These are phyloP conservation scores for Moringa oleifera DNA, from an alignment of 345 rosid genomes.

Conservation along the genomic window DNA sequence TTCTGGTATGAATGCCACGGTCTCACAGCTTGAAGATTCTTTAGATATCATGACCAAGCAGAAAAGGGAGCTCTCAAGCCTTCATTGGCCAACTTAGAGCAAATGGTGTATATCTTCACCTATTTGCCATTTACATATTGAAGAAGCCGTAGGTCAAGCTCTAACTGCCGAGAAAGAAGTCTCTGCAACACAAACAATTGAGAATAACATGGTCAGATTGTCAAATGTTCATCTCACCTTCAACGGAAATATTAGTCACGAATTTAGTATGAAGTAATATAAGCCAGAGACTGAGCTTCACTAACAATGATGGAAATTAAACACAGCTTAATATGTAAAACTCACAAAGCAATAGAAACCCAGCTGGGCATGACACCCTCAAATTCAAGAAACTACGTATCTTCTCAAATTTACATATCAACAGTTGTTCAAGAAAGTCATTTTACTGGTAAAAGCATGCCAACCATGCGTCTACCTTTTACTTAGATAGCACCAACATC, in stretches of 20 bases:
- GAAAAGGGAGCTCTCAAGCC: too few species aligned
- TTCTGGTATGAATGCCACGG: too few species aligned
- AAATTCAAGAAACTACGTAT: neutral
- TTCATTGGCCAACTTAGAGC: too few species aligned
- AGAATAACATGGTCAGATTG: neutral
- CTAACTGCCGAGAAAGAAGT: conserved; percentile 64
- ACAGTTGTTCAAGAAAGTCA: too few species aligned
- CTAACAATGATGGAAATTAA: neutral
- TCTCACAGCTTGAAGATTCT: too few species aligned
- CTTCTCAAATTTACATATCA: too few species aligned
- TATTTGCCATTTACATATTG: conserved; percentile 64
- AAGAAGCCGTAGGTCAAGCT: conserved; percentile 70
- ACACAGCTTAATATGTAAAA: neutral
- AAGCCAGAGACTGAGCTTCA: neutral
- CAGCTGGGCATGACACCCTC: neutral
- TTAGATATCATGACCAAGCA: too few species aligned
- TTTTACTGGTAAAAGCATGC: too few species aligned
- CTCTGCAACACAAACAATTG: conserved; percentile 46
- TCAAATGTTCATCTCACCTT: neutral
- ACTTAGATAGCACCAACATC: too few species aligned
- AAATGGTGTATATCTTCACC: conserved; percentile 6
- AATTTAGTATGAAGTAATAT: neutral
- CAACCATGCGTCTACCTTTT: too few species aligned
- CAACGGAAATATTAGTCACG: neutral
- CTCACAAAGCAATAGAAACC: neutral